Conservation (phyloP, 768 basidiomycete genomes). For the Gelatoporia subvermispora region DNA sequence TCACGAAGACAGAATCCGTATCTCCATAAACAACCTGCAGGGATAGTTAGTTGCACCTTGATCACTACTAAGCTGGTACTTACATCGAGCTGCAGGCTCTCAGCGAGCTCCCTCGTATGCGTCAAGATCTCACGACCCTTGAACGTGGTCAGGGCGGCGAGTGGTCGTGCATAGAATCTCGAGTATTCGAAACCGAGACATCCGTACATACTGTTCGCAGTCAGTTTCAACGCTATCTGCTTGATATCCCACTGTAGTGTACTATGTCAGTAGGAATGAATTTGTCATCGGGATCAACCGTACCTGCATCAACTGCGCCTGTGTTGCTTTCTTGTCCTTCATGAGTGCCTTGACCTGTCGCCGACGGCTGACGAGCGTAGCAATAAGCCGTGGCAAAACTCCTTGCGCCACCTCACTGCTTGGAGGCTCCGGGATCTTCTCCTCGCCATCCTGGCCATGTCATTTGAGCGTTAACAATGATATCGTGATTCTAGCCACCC, state of each 20-base stretch:
- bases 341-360: slow-evolving; percentile 88
- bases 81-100: slow-evolving; percentile 85
- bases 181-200: slow-evolving; percentile 98
- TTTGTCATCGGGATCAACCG: slow-evolving; percentile 2
- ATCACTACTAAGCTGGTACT: slow-evolving; percentile 22
- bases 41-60: not conserved
- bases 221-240: slow-evolving; percentile 94
- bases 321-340: slow-evolving; percentile 77
- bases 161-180: slow-evolving; percentile 90
- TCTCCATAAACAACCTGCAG: slow-evolving; percentile 95
- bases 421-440: slow-evolving; percentile 89
- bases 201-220: slow-evolving; percentile 99
- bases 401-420: slow-evolving; percentile 67
- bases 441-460: slow-evolving; percentile 51
- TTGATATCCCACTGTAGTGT: slow-evolving; percentile 84
- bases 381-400: slow-evolving; percentile 94
- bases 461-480: not conserved
- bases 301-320: slow-evolving; percentile 81
- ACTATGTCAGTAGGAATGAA: not conserved
- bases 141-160: slow-evolving; percentile 96
- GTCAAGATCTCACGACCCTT: slow-evolving; percentile 97
- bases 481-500: not conserved
- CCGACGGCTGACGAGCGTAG: slow-evolving; percentile 89
- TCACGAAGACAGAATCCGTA: slow-evolving; percentile 98
- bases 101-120: slow-evolving; percentile 88